These are phyloP conservation scores for Wickerhamomyces canadensis DNA, from an alignment of 805 yeast genomes.

Conservation along the genomic window DNA sequence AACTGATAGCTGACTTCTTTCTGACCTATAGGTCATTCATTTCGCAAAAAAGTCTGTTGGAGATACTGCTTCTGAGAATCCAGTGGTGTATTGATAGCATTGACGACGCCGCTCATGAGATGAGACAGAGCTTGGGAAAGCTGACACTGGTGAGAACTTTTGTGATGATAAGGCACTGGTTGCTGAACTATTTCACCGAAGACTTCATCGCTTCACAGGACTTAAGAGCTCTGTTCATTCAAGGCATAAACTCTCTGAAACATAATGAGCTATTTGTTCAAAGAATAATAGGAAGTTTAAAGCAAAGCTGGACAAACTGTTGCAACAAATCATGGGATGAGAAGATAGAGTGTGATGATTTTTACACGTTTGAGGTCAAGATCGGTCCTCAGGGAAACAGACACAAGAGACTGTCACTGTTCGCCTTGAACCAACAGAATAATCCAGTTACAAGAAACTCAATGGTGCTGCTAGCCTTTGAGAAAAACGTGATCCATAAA, in stretches of 20 bases:
- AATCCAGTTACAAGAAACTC: slow-evolving; percentile 39
- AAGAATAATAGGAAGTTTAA: slow-evolving; percentile 39
- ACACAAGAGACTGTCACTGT: slow-evolving; percentile 29
- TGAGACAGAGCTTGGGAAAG: slow-evolving; percentile 46
- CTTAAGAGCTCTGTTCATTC: slow-evolving; percentile 39
- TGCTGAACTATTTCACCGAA: slow-evolving; percentile 78
- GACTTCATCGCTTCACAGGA: slow-evolving; percentile 61
- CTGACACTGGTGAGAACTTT: slow-evolving; percentile 74
- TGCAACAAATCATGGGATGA: slow-evolving; percentile 26
- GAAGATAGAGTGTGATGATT: slow-evolving; percentile 23
- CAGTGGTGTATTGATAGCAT: slow-evolving; percentile 59
- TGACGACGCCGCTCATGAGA: slow-evolving; percentile 19
- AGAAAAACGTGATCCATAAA: slow-evolving; percentile 16
- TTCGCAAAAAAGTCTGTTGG: slow-evolving; percentile 50
- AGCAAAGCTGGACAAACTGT: slow-evolving; percentile 42
- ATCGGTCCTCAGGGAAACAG: slow-evolving; percentile 24
- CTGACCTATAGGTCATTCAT: slow-evolving; percentile 74
- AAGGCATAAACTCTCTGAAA: slow-evolving; percentile 26
- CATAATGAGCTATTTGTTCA: slow-evolving; percentile 23
- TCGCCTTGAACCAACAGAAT: slow-evolving; percentile 32
- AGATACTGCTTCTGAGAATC: slow-evolving; percentile 56
- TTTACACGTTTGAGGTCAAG: slow-evolving; percentile 16
- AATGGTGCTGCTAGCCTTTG: slow-evolving; percentile 28
- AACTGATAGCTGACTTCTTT: slow-evolving; percentile 78
- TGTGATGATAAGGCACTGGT: slow-evolving; percentile 85